Conservation (phyloP, 495 filamentous ascomycete species). For the Xylaria acuta region DNA sequence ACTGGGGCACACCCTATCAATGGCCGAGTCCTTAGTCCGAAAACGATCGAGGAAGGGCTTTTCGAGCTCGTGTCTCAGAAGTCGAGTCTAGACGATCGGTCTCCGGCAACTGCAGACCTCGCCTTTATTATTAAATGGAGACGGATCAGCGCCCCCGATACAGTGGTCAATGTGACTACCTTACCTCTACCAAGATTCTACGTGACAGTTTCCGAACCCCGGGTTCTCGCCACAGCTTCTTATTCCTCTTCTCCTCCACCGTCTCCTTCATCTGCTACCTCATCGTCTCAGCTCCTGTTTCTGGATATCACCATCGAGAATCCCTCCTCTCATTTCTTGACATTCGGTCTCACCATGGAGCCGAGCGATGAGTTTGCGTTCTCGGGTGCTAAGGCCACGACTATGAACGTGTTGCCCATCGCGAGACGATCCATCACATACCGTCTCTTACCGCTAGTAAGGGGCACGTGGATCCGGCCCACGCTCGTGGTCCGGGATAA, state of each 20-base stretch:
- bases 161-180: conserved; percentile 58
- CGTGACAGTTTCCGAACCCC: conserved; percentile 82
- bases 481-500: conserved; percentile 79
- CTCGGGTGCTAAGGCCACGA: conserved; percentile 80
- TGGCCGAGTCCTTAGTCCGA: conserved; percentile 58
- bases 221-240: conserved; percentile 74
- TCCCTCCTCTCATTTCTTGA: conserved; percentile 90
- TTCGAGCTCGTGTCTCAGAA: conserved; percentile 79
- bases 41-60: conserved; percentile 69
- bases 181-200: conserved; percentile 79
- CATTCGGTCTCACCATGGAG: conserved; percentile 91
- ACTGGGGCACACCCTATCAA: conserved; percentile 35
- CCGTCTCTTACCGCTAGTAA: conserved; percentile 64
- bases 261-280: conserved; percentile 21
- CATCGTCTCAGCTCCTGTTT: conserved; percentile 42
- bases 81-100: conserved; percentile 76
- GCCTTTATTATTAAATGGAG: conserved; percentile 79
- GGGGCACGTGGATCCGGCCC: conserved; percentile 72
- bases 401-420: conserved; percentile 78
- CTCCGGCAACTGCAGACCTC: conserved; percentile 72
- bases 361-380: conserved; percentile 92
- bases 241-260: conserved; percentile 43
- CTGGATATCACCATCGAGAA: conserved; percentile 84
- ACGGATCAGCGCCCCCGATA: conserved; percentile 49
- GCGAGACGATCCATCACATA: conserved; percentile 74